Base-by-base conservation (phyloP, 208 protist species). In the Trypanosoma conorhini region DNA sequence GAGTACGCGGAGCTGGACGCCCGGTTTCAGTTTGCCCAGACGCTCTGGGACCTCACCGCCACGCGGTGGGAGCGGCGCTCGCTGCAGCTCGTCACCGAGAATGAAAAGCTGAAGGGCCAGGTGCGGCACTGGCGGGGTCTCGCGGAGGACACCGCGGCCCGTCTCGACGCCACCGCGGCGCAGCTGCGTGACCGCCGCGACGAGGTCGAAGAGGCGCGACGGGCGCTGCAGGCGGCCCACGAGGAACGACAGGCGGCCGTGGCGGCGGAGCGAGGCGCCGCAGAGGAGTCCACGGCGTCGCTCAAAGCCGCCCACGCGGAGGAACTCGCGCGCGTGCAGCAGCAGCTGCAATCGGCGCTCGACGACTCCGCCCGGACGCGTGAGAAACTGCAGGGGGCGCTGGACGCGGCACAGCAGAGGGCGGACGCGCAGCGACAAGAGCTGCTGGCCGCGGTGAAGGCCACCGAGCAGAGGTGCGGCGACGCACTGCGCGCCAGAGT, bases 101-200 rank as follows among this genome's bases (percentile, higher is more conserved):
- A 73, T 65, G 83, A 85, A 55, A 62, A 67, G 42, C 57, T 79
- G 42, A 72, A 69, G 42, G 55, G 59, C 17, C 71, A 76, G 35
- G 66, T 77, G n/a, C 70, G 64, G 4, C 76, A 83, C 62, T 86
- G 77, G 83, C 68, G 75, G 40, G 61, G 80, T 48, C 66, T 67
- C 44, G 73, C 82, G n/a, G 67, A 67, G 56, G 67, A 64, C 30
- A 50, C 9, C 24, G 61, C 52, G 28, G 38, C 48, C 12, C 48
- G 38, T 9, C 56, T 59, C 5, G 26, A 62, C 17, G 54, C 59
- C 15, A 31, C 38, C 4, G 42, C 2, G 9, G 17, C 21, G 38
- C 71, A 76, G 44, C 31, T 76, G 55, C 54, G 42, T 22, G 62
- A 76, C 19, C 67, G 59, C 40, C 48, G 51, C 21, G 35, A 9